Conservation (phyloP, 2,329 filamentous ascomycete species). For the Neofusicoccum sp. region DNA sequence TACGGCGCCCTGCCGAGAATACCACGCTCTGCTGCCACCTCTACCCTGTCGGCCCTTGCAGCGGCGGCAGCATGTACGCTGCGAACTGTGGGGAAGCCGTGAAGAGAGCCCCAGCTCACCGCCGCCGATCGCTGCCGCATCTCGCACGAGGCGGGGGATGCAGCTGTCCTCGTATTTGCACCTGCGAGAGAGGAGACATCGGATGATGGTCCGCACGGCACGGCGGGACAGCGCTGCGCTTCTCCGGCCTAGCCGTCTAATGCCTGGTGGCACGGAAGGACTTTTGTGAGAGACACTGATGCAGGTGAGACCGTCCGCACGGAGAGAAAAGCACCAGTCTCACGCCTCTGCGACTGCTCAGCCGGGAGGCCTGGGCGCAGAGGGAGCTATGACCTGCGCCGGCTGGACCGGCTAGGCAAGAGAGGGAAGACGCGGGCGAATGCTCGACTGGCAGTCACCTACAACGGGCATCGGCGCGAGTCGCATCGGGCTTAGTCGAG, state of each 20-base stretch:
- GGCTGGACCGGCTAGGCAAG: neutral
- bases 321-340: constrained; percentile 6
- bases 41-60: neutral
- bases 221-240: neutral
- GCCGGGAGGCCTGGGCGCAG: neutral
- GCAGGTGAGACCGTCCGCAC: neutral
- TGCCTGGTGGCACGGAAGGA: neutral
- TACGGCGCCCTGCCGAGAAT: neutral
- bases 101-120: constrained; percentile 9
- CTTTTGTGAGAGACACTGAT: neutral
- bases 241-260: neutral
- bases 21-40: constrained; percentile 8
- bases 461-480: neutral
- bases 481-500: neutral
- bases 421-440: neutral
- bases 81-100: constrained; percentile 9
- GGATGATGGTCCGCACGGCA: constrained; percentile 7
- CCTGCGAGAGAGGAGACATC: neutral
- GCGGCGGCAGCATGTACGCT: neutral
- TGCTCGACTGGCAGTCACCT: neutral
- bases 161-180: constrained; percentile 3
- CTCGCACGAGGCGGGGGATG: constrained; percentile 6
- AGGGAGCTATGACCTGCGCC: neutral
- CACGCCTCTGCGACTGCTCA: neutral
- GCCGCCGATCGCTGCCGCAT: constrained; percentile 7